phyloP scores from a whole-genome alignment of 768 basidiomycete species.

The Terana coerulea region DNA sequence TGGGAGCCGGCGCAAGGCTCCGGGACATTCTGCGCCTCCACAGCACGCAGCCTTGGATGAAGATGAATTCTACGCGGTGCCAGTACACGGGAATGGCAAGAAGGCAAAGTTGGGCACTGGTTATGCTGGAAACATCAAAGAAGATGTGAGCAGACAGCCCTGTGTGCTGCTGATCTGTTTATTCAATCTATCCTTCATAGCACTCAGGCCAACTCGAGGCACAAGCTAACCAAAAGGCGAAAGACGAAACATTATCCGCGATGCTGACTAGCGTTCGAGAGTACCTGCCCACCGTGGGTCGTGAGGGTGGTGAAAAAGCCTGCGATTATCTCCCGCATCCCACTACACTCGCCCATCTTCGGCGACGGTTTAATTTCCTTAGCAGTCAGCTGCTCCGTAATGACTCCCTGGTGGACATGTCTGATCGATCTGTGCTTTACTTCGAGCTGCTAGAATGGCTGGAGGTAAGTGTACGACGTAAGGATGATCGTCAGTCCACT shows the following conservation, averaged over 20 bases:
- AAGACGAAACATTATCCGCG: constrained; percentile 70
- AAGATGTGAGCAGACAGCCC: constrained; percentile 65
- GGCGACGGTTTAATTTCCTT: constrained; percentile 86
- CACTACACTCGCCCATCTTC: constrained; percentile 86
- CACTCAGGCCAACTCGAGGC: constrained; percentile 80
- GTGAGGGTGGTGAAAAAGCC: constrained; percentile 69
- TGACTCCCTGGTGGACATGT: constrained; percentile 94
- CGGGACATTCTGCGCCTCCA: constrained; percentile 21
- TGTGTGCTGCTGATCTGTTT: constrained; percentile 4
- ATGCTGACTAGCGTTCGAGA: constrained; percentile 71
- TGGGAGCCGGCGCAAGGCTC: constrained; percentile 40
- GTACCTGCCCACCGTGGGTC: constrained; percentile 79
- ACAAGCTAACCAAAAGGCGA: constrained; percentile 60
- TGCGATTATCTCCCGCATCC: constrained; percentile 94
- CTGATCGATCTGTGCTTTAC: constrained; percentile 79
- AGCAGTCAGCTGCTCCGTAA: constrained; percentile 84
- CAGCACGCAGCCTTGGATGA: constrained; percentile 48
- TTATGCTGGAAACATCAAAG: constrained; percentile 78
- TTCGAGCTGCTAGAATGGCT: constrained; percentile 91
- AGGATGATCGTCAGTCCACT: constrained; percentile 6
- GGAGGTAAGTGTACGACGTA: constrained; percentile 48
- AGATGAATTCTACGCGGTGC: constrained; percentile 37
- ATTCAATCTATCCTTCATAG: constrained; percentile 34
- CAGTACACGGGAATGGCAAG: constrained; percentile 43
- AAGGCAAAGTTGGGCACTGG: constrained; percentile 80